Base-by-base conservation (phyloP, 345 rosid species). In the Citrus trifoliata region DNA sequence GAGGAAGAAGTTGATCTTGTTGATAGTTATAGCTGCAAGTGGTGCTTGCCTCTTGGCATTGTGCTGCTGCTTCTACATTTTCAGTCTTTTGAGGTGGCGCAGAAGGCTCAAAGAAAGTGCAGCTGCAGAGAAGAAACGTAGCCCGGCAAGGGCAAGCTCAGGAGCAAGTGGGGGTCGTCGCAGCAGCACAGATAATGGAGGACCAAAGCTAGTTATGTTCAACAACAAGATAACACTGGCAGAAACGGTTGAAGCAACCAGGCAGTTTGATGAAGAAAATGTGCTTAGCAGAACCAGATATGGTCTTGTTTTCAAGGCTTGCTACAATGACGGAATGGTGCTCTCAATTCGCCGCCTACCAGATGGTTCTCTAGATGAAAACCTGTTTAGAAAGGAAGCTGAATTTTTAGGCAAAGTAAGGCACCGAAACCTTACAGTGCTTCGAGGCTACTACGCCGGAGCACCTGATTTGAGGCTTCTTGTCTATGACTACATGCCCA, bases 401-500 rank as follows among this genome's bases (percentile, higher is more conserved):
- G 98, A 96, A 48, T 81, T 82, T 16, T 84, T 96, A 21, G 94
- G 98, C 75, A 96, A 88, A 81, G 91, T 94, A 64, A 91, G 89
- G 91, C 98, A 96, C 87, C 77, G 93, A 13, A 96, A 96, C 86
- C 78, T 96, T 62, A 96, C 98, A 0, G 97, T 94, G 46, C 88
- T 94, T 56, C 96, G 98, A 0, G 99, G 99, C 18, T 96, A 92
- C 87, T 94, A 90, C 6, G 94, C 94, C 0, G 98, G 99, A 35
- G 87, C 95, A 67, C 93, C 95, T 1, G 97, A 96, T 80, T 30
- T 87, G 51, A 89, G 97, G 85, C 95, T 96, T 25, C 86, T 95
- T 70, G 96, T 87, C 7, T 93, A 86, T 66, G 98, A 93, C 79
- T 95, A 95, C 91, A 95, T 95, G 99, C 99, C 99, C 0, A 96